Evolutionary conservation across 495 filamentous ascomycete genomes (phyloP), one percentile per base, ranked within the genome.

Genomic region (Sordaria brevicollis): DNA sequence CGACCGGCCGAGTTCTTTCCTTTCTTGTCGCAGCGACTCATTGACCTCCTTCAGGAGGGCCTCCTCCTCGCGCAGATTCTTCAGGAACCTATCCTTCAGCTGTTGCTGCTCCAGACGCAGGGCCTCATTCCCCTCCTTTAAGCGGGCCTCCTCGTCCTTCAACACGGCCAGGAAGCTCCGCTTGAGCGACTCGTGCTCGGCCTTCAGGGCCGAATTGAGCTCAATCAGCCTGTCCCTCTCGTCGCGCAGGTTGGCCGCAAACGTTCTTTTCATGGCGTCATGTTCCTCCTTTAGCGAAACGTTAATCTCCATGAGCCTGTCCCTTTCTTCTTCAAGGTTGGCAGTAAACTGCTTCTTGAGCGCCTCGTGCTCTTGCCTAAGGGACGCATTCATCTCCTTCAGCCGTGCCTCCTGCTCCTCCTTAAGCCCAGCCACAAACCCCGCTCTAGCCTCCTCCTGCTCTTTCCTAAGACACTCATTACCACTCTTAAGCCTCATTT

Each of bases 161-260:
- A 70, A 36, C n/a, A 65, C 65, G 21, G 68, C 37, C 4, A 72
- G 68, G 35, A 80, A 83, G 67, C 66, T 77, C 31, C 79, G 77
- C 41, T 77, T 77, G 29, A 83, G 71, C 29, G 78, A 74, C 5
- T 75, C 72, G 67, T 84, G 80, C 68, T 84, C 83, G 10, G 74
- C 74, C 15, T 71, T 66, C 4, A 83, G 82, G 29, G 81, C 85
- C 5, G 88, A 84, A 62, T 97, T 87, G 38, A 49, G 71, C 54
- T 76, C 83, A 73, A 95, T 92, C 2, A 96, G 86, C 68, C 88
- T 85, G 67, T 93, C 89, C 71, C 89, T 90, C 78, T 97, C 91
- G 0, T 89, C 88, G 35, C 83, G 82, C 8, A 82, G 82, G 37
- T 82, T 87, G 11, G 88, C 84, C 1, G 76, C 37, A 69, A 97